These are phyloP conservation scores for Geotrichum ghanense DNA, from an alignment of 805 yeast genomes.

Conservation along the genomic window DNA sequence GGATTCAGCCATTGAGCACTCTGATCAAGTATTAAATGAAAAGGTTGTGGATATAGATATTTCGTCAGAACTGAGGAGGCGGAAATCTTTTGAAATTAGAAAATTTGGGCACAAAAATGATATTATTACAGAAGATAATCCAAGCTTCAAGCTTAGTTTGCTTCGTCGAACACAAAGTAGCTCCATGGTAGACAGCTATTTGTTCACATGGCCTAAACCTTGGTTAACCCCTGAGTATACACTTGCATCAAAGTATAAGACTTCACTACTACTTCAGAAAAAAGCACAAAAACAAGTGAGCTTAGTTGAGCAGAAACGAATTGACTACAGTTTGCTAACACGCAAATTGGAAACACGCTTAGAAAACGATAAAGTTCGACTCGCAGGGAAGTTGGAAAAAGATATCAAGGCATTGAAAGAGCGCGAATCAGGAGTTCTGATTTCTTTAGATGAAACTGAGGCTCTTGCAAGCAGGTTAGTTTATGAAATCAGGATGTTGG, in stretches of 20 bases:
- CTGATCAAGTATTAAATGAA: background rate
- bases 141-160: background rate
- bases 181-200: constrained; percentile 7
- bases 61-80: background rate
- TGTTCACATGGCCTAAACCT: constrained; percentile 1
- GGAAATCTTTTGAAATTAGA: background rate
- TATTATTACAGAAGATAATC: background rate
- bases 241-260: constrained; percentile 6
- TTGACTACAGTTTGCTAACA: background rate
- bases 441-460: constrained; percentile 14
- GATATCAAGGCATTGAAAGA: constrained; percentile 1
- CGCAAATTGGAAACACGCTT: background rate
- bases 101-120: background rate
- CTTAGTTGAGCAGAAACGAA: background rate
- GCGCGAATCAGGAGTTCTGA: constrained; percentile 4
- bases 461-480: constrained; percentile 29
- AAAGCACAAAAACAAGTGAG: background rate
- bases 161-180: constrained; percentile 3
- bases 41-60: background rate
- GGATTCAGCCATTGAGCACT: background rate
- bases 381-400: background rate
- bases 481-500: constrained; percentile 52
- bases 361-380: background rate
- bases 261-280: constrained; percentile 6
- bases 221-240: constrained; percentile 5